Evolutionary conservation across 257 asterid species (phyloP).

Genomic region (Lantana camara): DNA sequence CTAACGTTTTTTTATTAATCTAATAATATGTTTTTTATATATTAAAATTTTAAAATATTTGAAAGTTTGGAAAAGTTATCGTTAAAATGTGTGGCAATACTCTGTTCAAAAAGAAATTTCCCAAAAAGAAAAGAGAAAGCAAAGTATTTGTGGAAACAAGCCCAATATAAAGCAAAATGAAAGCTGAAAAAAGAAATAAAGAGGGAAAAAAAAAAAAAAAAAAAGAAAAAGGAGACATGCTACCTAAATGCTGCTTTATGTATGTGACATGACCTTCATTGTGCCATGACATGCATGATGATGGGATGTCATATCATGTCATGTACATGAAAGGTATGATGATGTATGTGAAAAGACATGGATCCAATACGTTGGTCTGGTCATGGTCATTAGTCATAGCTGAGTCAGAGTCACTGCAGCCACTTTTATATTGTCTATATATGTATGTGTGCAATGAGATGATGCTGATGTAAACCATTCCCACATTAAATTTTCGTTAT

Average conservation of each 20-base stretch:
- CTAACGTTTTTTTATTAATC: no score
- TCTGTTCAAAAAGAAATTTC: no score
- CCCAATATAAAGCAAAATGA: no score
- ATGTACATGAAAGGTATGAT: background rate
- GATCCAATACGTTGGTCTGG: background rate
- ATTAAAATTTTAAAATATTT: no score
- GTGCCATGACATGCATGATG: background rate
- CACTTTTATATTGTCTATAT: slow-evolving; percentile 24
- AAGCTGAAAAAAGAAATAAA: background rate
- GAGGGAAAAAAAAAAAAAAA: background rate
- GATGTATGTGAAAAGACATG: background rate
- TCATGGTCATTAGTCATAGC: slow-evolving; percentile 25
- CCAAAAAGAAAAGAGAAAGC: no score
- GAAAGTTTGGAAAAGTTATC: no score
- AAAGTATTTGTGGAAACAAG: no score
- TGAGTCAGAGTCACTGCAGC: slow-evolving; percentile 40
- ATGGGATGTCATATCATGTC: background rate
- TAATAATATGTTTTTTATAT: no score
- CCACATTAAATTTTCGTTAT: slow-evolving; percentile 33
- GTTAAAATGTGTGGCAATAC: no score
- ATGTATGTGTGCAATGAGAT: slow-evolving; percentile 2
- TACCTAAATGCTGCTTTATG: background rate
- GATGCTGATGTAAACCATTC: slow-evolving; percentile 37
- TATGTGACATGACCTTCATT: slow-evolving; percentile 7
- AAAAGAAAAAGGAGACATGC: background rate